Percentiles rank a stretch among this genome's conserved stretches.
Evolutionary conservation across 805 yeast species (phyloP).

Genomic region (Teunomyces tritomae): DNA sequence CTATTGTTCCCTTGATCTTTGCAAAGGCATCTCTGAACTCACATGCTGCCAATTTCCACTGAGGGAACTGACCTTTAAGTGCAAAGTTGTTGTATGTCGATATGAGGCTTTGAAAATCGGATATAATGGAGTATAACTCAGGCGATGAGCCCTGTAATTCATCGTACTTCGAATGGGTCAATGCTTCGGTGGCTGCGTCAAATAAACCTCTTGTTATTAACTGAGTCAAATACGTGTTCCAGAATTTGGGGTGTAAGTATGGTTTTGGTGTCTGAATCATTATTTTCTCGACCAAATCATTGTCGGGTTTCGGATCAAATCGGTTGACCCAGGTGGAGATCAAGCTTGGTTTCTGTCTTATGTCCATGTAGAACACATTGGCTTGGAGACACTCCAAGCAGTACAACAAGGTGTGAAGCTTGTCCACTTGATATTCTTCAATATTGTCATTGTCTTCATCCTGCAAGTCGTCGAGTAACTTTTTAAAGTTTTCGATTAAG

Average conservation of each 20-base stretch:
- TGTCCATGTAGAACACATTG: conserved; percentile 39
- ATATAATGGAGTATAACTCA: conserved; percentile 35
- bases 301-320: conserved; percentile 65
- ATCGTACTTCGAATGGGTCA: conserved; percentile 43
- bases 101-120: conserved; percentile 40
- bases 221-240: conserved; percentile 59
- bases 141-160: conserved; percentile 30
- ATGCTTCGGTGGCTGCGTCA: conserved; percentile 49
- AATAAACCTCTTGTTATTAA: conserved; percentile 61
- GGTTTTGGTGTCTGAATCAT: conserved; percentile 45
- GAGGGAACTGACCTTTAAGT: conserved; percentile 40
- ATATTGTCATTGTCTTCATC: conserved; percentile 25
- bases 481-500: conserved; percentile 27
- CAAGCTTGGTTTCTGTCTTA: conserved; percentile 41
- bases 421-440: conserved; percentile 11
- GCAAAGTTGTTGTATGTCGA: conserved; percentile 39
- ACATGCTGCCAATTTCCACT: conserved; percentile 52
- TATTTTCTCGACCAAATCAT: conserved; percentile 46
- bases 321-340: conserved; percentile 65
- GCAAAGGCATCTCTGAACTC: conserved; percentile 45
- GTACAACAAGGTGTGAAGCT: conserved; percentile 43
- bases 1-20: conserved; percentile 21
- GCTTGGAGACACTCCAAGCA: conserved; percentile 61
- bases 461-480: conserved; percentile 25
- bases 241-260: conserved; percentile 52